These are phyloP conservation scores for Ramaria sp. DNA, from an alignment of 768 basidiomycete genomes.

Conservation along the genomic window DNA sequence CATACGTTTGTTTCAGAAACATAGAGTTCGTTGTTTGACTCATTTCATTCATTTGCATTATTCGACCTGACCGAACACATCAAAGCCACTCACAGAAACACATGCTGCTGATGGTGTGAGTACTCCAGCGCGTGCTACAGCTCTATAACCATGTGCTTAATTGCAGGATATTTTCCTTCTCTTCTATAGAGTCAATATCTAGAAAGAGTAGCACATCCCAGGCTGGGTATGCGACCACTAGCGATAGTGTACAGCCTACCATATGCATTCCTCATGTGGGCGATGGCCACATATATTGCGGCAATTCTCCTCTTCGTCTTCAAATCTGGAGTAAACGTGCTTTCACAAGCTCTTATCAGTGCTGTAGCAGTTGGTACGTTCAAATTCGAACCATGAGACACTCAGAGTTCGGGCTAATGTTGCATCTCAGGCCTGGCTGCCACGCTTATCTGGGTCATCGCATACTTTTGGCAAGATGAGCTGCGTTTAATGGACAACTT, in stretches of 20 bases:
- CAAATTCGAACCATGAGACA: background rate
- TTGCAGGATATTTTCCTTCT: background rate
- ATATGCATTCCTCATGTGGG: constrained; percentile 4
- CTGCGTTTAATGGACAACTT: background rate
- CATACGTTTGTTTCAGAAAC: background rate
- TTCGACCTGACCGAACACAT: background rate
- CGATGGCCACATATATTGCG: background rate
- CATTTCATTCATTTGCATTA: background rate
- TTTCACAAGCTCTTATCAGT: background rate
- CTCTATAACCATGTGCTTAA: background rate
- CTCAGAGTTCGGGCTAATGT: background rate
- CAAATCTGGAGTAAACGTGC: background rate
- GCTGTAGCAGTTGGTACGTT: background rate
- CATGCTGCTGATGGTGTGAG: background rate
- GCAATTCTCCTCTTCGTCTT: background rate
- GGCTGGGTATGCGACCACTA: background rate
- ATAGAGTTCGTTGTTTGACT: background rate
- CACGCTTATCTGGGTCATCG: background rate
- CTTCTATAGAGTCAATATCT: background rate
- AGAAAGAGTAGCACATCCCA: background rate
- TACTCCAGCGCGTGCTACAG: background rate
- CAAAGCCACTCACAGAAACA: background rate
- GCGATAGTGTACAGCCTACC: constrained; percentile 1
- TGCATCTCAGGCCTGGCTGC: background rate
- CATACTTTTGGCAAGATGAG: constrained; percentile 3